These are phyloP conservation scores for Corchorus olitorius DNA, from an alignment of 345 rosid species.

Conservation along the genomic window DNA sequence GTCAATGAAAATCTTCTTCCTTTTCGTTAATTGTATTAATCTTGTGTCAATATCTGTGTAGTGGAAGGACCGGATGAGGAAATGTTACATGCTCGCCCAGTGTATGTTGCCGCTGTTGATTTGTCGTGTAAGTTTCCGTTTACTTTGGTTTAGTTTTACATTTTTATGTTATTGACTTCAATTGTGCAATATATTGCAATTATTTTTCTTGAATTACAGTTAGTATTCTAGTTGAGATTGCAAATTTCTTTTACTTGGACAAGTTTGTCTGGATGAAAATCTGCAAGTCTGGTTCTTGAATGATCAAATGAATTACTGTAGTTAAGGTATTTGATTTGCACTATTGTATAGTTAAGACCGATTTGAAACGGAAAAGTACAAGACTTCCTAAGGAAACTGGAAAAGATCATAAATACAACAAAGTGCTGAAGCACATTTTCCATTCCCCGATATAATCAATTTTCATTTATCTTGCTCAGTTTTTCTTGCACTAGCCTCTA, in stretches of 20 bases:
- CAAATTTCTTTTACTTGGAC: neutral
- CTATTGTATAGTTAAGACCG: too few relatives aligned
- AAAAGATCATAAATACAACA: neutral
- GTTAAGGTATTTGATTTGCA: neutral
- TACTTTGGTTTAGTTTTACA: neutral
- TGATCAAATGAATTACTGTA: neutral
- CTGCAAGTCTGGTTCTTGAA: neutral
- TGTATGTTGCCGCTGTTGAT: constrained; percentile 96
- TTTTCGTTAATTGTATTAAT: neutral
- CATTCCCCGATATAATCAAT: neutral
- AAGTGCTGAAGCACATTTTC: neutral
- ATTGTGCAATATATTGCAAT: neutral
- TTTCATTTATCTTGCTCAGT: neutral
- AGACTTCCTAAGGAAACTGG: neutral
- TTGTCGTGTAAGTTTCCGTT: constrained; percentile 65
- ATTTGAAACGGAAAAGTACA: neutral
- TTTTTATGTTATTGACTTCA: neutral
- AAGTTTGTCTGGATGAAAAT: neutral
- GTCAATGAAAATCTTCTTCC: neutral
- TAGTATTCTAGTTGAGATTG: constrained; percentile 1
- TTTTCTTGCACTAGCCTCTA: constrained; percentile 1
- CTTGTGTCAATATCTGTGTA: constrained; percentile 22
- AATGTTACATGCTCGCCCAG: constrained; percentile 75
- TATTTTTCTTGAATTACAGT: neutral
- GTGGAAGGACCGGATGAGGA: constrained; percentile 85